phyloP scores from a whole-genome alignment of 257 asterid genomes.

The Rauvolfia tetraphylla region DNA sequence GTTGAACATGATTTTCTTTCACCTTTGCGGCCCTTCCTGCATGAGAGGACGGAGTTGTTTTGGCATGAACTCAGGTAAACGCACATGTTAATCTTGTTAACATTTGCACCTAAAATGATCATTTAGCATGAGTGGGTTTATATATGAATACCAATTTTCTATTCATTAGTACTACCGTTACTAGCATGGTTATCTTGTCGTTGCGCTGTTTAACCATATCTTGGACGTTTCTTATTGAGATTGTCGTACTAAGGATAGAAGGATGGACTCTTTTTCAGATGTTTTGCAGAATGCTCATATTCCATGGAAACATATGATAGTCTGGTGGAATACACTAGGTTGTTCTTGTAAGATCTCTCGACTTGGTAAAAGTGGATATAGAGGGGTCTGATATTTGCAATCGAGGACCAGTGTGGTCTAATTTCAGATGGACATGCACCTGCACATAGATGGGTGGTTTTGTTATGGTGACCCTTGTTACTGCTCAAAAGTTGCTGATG shows the following conservation, averaged over 20 bases:
- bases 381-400: not conserved
- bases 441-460: not conserved
- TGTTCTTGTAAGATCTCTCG: slow-evolving; percentile 2
- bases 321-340: slow-evolving; percentile 33
- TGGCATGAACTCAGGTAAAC: slow-evolving; percentile 61
- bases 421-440: not conserved
- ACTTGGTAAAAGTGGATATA: not conserved
- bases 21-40: slow-evolving; percentile 48
- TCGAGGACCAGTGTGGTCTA: not conserved
- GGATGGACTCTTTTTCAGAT: slow-evolving; percentile 27
- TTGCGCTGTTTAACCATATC: not conserved
- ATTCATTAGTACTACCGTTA: too few species aligned
- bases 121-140: not conserved
- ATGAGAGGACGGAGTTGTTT: slow-evolving; percentile 37
- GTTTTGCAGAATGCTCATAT: slow-evolving; percentile 49
- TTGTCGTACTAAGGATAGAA: slow-evolving; percentile 3
- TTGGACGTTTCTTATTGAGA: not conserved
- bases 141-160: not conserved
- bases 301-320: slow-evolving; percentile 51
- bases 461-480: not conserved
- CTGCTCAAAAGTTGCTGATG: not conserved
- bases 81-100: not conserved
- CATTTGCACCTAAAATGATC: not conserved
- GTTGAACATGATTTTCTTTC: slow-evolving; percentile 37
- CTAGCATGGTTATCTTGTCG: not conserved